Percentiles rank a stretch among this genome's conserved stretches.
phyloP scores from a whole-genome alignment of 768 basidiomycete genomes.

The Sarcomyxa edulis region DNA sequence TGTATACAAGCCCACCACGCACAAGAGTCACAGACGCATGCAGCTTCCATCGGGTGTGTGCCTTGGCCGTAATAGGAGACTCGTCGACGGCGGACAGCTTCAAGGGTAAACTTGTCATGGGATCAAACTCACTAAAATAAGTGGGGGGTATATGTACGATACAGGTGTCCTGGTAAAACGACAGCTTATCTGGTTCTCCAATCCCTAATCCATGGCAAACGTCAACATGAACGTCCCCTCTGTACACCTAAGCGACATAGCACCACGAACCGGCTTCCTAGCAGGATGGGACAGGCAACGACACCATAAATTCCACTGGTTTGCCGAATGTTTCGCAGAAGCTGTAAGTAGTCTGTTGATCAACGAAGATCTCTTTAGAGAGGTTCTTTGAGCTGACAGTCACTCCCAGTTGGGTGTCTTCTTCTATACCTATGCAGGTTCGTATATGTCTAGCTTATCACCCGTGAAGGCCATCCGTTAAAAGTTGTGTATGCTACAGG shows the following conservation, averaged over 20 bases:
- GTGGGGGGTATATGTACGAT: too few species aligned
- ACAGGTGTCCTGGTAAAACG: too few species aligned
- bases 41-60: too few species aligned
- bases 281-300: constrained; percentile 45
- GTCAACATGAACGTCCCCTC: constrained; percentile 18
- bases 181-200: too few species aligned
- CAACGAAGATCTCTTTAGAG: background rate
- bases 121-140: too few species aligned
- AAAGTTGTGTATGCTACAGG: constrained; percentile 28
- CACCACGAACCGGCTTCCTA: constrained; percentile 31
- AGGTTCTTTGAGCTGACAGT: background rate
- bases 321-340: constrained; percentile 59
- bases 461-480: background rate
- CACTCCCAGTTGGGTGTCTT: constrained; percentile 49
- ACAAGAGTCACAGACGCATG: too few species aligned
- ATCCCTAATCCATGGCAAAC: too few species aligned
- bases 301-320: constrained; percentile 41
- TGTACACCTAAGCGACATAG: constrained; percentile 38
- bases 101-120: too few species aligned
- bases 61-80: too few species aligned
- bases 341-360: constrained; percentile 28
- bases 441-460: constrained; percentile 5
- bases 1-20: too few species aligned
- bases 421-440: constrained; percentile 52
- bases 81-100: too few species aligned